Base-by-base conservation (phyloP, 1,139 yeast species). In the Hansenula sp. region DNA sequence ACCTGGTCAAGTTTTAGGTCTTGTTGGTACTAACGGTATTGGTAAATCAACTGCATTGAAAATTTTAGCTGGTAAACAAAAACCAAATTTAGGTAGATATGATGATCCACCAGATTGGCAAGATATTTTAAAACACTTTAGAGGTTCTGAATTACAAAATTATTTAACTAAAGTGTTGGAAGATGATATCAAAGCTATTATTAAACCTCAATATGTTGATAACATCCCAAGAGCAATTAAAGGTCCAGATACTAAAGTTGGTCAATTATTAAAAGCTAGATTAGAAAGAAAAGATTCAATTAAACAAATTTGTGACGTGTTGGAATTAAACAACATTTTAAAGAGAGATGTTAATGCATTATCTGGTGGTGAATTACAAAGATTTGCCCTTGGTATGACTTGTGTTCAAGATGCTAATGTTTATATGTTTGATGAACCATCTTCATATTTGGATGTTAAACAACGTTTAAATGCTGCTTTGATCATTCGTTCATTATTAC, bases 371-470 rank as follows among this genome's bases (percentile, higher is more conserved):
- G 98, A 92, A 68, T 76, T 92, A 64, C 98, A 92, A 72, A 83
- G 98, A 72, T 92, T 92, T 63, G 97, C 98, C 37, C 83, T 92
- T 62, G 98, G 94, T 56, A 82, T 92, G 88, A 86, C 97, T 17
- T 88, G 96, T 73, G 90, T 90, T 36, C 97, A 92, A 68, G 73
- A 72, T 29, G 97, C 97, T 43, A 87, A 89, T 57, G 97, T 92
- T 37, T 92, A 92, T 69, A 92, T 92, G 98, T 92, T 92, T 65
- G 98, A 92, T 70, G 98, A 92, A 71, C 98, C 98, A 39, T 90
- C 97, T 22, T 92, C 98, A 13, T 92, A 92, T 68, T 73, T 92
- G 65, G 98, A 92, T 76, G 97, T 92, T 51, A 92, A 92, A 69
- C 98, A 92, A 70, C 92, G 98, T 79, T 79, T 92, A 65, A 86